These are phyloP conservation scores for Skeletonema tropicum DNA, from an alignment of 108 stramenopile species.

Conservation along the genomic window DNA sequence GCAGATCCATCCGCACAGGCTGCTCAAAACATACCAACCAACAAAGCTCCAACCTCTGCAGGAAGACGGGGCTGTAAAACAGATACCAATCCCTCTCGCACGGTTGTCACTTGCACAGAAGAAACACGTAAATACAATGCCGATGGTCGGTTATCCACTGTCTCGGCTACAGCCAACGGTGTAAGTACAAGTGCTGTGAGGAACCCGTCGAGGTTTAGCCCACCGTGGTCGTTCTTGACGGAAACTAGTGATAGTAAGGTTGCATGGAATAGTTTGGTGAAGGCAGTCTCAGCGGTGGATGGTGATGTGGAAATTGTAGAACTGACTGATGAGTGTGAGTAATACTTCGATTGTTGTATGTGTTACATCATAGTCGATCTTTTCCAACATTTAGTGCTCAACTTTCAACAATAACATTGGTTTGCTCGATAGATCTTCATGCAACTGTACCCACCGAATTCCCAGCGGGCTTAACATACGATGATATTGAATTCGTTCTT, in stretches of 20 bases:
- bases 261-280: conserved; percentile 75
- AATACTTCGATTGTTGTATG: not conserved
- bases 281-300: conserved; percentile 63
- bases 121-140: conserved; percentile 47
- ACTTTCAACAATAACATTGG: not conserved
- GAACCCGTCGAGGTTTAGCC: conserved; percentile 79
- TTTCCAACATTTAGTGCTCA: not conserved
- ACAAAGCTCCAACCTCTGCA: conserved; percentile 72
- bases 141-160: conserved; percentile 66
- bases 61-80: conserved; percentile 80
- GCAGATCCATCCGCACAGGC: not conserved
- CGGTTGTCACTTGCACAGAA: conserved; percentile 72
- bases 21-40: conserved; percentile 49
- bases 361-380: not conserved
- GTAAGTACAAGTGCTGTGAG: conserved; percentile 74
- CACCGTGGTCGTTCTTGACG: conserved; percentile 84
- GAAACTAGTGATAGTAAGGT: conserved; percentile 68
- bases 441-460: conserved; percentile 71
- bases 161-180: conserved; percentile 84
- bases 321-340: conserved; percentile 71
- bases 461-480: conserved; percentile 71
- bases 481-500: conserved; percentile 91
- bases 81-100: conserved; percentile 69
- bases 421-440: conserved; percentile 67
- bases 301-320: conserved; percentile 67